Conservation (phyloP, 2,329 filamentous ascomycete genomes). For the Epichloe festucae region DNA sequence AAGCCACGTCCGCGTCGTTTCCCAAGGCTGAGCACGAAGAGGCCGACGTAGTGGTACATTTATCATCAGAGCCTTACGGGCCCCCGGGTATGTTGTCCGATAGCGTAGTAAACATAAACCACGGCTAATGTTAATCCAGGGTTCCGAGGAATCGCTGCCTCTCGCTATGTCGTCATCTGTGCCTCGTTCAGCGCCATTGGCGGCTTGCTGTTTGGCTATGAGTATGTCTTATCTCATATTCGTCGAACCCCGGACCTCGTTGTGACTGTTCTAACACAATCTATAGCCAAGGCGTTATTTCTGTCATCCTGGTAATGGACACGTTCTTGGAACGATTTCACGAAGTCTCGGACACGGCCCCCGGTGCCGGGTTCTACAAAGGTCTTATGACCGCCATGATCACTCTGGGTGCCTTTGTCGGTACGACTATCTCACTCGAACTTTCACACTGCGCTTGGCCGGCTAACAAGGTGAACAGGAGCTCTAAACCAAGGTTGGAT, state of each 20-base stretch:
- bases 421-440: slow-evolving; percentile 3
- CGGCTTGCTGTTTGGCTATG: slow-evolving; percentile 26
- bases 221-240: slow-evolving; percentile 5
- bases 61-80: slow-evolving; percentile 12
- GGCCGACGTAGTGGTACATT: slow-evolving; percentile 6
- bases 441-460: too few species aligned
- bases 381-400: slow-evolving; percentile 38
- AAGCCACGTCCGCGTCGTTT: slow-evolving; percentile 5
- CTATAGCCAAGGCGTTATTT: slow-evolving; percentile 26
- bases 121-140: slow-evolving; percentile 7
- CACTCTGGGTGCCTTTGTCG: slow-evolving; percentile 32
- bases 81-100: slow-evolving; percentile 10
- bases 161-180: slow-evolving; percentile 20
- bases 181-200: slow-evolving; percentile 23
- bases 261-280: background rate
- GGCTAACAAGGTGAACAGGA: slow-evolving; percentile 13
- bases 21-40: slow-evolving; percentile 12
- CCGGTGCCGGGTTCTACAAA: slow-evolving; percentile 24
- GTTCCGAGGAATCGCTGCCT: slow-evolving; percentile 19
- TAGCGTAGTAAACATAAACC: background rate
- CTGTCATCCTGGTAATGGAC: slow-evolving; percentile 24
- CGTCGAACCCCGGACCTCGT: background rate
- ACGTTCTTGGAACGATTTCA: slow-evolving; percentile 20
- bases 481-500: slow-evolving; percentile 29
- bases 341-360: slow-evolving; percentile 18